Percentiles rank a stretch among this genome's conserved stretches.
Conservation (phyloP, 192 early-diverging fungal genomes). For the Coemansia sp. region DNA sequence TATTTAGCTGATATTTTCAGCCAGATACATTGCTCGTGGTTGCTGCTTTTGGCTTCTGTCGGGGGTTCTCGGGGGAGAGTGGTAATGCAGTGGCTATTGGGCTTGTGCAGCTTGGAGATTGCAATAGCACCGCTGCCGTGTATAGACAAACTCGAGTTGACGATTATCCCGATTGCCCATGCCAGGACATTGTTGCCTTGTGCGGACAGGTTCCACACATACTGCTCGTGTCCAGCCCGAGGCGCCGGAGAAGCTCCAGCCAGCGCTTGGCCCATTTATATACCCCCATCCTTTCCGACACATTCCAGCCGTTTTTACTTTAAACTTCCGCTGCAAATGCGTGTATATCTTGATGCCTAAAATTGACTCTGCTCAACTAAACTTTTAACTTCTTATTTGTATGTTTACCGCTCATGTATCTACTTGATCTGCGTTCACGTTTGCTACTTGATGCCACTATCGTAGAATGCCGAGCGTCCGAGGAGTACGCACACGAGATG, state of each 20-base stretch:
- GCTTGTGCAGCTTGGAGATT: background rate
- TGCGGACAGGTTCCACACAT: background rate
- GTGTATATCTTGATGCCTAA: background rate
- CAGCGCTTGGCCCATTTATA: background rate
- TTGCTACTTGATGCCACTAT: conserved; percentile 23
- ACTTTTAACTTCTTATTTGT: background rate
- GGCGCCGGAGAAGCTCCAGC: too few relatives aligned
- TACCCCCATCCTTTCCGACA: background rate
- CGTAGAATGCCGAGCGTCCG: conserved; percentile 42
- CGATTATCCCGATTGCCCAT: background rate
- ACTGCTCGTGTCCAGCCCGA: background rate
- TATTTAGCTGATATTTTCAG: background rate
- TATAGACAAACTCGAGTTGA: background rate
- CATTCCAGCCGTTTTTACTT: background rate
- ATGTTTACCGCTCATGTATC: conserved; percentile 14
- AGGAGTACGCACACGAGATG: conserved; percentile 38
- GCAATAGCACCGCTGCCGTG: background rate
- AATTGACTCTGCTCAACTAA: background rate
- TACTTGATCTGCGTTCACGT: conserved; percentile 9
- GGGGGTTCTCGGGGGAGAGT: background rate
- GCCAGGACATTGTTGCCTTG: background rate
- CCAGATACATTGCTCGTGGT: background rate
- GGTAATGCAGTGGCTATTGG: background rate
- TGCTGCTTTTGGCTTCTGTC: background rate
- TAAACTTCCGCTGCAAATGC: background rate